phyloP scores from a whole-genome alignment of 768 basidiomycete genomes.

The Lyophyllum atratum region DNA sequence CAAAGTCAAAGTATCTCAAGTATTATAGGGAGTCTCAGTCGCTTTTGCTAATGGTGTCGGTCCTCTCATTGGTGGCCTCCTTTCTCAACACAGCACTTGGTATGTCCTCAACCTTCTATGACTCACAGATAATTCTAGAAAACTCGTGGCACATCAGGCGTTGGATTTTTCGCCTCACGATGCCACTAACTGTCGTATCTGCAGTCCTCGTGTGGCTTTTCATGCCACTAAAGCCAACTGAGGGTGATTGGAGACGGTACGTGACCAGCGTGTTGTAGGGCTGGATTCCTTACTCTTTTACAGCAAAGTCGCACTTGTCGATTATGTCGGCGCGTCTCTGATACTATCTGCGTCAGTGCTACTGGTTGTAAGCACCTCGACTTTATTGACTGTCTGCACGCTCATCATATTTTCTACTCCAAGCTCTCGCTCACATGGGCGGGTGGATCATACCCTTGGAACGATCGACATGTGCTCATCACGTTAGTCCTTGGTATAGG shows the following conservation, averaged over 20 bases:
- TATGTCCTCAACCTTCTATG: conserved; percentile 10
- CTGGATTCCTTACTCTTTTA: neutral
- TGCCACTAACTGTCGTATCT: conserved; percentile 45
- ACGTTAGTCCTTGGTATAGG: conserved; percentile 43
- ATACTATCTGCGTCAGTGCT: conserved; percentile 50
- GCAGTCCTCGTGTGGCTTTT: conserved; percentile 48
- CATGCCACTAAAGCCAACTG: conserved; percentile 53
- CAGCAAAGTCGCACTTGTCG: conserved; percentile 52
- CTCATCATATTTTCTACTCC: neutral
- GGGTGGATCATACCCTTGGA: conserved; percentile 56
- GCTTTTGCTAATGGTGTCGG: conserved; percentile 52
- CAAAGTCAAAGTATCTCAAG: neutral
- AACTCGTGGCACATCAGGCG: conserved; percentile 13
- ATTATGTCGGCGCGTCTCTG: conserved; percentile 48
- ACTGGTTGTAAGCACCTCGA: conserved; percentile 40
- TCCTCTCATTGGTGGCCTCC: conserved; percentile 52
- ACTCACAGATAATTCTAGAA: neutral
- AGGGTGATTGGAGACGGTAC: conserved; percentile 44
- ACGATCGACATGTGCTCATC: conserved; percentile 47
- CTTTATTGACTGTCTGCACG: neutral
- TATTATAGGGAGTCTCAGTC: conserved; percentile 39
- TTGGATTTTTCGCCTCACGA: conserved; percentile 59
- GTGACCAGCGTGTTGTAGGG: neutral
- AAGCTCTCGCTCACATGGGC: conserved; percentile 37
- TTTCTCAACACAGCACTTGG: conserved; percentile 50